These are phyloP conservation scores for Scutellaria barbata DNA, from an alignment of 257 asterid genomes.

Conservation along the genomic window DNA sequence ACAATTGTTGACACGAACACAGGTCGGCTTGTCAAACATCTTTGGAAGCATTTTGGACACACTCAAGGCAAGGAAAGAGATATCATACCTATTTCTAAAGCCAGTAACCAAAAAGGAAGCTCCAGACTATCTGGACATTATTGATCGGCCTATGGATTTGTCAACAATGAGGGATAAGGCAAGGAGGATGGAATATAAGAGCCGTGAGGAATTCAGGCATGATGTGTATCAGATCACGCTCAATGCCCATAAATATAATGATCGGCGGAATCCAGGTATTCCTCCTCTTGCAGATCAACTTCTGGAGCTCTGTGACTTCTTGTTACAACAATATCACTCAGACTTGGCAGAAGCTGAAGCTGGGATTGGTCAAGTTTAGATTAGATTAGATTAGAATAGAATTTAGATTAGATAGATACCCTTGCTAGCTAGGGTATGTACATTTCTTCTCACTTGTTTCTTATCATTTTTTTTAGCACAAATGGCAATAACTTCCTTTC, in stretches of 20 bases:
- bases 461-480: conserved; percentile 24
- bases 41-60: conserved; percentile 76
- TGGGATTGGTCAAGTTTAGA: conserved; percentile 43
- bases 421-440: not conserved
- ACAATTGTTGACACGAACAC: conserved; percentile 27
- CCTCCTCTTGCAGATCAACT: conserved; percentile 99
- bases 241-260: conserved; percentile 88
- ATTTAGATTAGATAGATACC: conserved; percentile 23
- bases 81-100: conserved; percentile 79
- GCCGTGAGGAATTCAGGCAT: conserved; percentile 83
- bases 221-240: conserved; percentile 74
- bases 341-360: conserved; percentile 80
- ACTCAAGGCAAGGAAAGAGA: conserved; percentile 60
- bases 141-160: conserved; percentile 86
- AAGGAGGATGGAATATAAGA: conserved; percentile 79
- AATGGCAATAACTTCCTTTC: conserved; percentile 22
- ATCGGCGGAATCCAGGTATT: conserved; percentile 82
- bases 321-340: conserved; percentile 58
- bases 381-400: conserved; percentile 31
- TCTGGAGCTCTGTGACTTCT: conserved; percentile 83
- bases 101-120: conserved; percentile 95
- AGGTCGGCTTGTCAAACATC: conserved; percentile 89
- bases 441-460: conserved; percentile 32
- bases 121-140: conserved; percentile 73
- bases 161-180: conserved; percentile 76